Base-by-base conservation (phyloP, 805 yeast species). In the Candida montana region DNA sequence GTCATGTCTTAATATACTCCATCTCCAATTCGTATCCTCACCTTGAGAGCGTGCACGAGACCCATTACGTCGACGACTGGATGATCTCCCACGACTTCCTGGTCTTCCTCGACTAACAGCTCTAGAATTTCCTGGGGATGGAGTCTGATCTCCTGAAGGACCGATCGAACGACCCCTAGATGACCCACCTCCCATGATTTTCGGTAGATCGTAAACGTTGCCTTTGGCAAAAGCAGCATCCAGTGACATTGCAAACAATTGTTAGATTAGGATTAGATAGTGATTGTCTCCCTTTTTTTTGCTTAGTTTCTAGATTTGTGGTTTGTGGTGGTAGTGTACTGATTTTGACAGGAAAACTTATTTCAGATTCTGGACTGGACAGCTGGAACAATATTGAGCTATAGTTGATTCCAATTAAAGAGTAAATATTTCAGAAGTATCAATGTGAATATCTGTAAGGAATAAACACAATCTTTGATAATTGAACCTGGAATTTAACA, bases 1-100 rank as follows among this genome's bases (percentile, higher is more conserved):
- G 52, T 84, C 90, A 51, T 79, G 84, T 41, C 75, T 74, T 36
- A 85, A 70, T 32, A 84, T 79, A 0, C 85, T 74, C 79, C 83
- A 82, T 50, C 74, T 74, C 42, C 44, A 55, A 28, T 53, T 55
- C 13, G 24, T 32, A 17, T 58, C 58, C 27, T 69, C 58, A 12
- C 56, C 57, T 31, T 55, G 54, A 7, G 65, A 54, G 20, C 64
- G 52, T 0, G 62, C 56, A 29, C 56, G 45, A 4, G 52, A 50
- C 3, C 33, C 37, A 30, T 36, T 45, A 26, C 49, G 42, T 37
- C 59, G 49, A 26, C 56, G 48, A 34, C 50, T 42, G 13, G 32
- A 13, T 4, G 40, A 37, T 35, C 53, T 39, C 15, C 47, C 46
- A 7, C 36, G 24, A 1, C 53, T 47, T 0, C 27, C 51, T 20